A percentile compares a stretch with the other conserved stretches of the same genome.
Conservation (phyloP, 169 alveolate species). For the Eimeria praecox region DNA sequence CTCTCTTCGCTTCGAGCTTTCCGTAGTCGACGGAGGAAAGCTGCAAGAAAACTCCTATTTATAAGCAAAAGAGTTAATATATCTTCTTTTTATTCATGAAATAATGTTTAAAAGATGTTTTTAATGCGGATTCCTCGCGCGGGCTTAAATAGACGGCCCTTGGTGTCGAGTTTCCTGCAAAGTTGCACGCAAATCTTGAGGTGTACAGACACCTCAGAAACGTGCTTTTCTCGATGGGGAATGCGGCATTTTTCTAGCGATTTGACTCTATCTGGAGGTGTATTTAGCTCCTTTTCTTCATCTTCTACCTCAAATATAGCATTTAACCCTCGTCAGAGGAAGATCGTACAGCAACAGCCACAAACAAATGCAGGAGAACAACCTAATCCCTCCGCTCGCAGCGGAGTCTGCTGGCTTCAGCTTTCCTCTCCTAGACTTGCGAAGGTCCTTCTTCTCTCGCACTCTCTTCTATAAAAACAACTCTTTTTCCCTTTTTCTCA, state of each 20-base stretch:
- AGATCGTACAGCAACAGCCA: background rate
- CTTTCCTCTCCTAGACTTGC: background rate
- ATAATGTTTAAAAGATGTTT: background rate
- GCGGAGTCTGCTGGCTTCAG: background rate
- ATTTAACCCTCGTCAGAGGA: background rate
- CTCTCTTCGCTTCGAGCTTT: background rate
- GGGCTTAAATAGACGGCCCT: background rate
- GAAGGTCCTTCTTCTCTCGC: background rate
- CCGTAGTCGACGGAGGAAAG: background rate
- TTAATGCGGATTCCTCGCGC: background rate
- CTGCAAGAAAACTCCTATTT: background rate
- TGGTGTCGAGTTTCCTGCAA: background rate
- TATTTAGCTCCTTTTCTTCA: background rate
- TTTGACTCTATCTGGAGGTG: background rate
- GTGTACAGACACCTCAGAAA: slow-evolving; percentile 27
- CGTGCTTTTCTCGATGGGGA: background rate
- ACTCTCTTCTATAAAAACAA: background rate
- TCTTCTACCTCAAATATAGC: background rate
- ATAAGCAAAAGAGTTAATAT: background rate
- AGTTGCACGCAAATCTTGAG: background rate
- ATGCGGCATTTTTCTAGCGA: background rate
- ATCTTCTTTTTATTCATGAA: background rate
- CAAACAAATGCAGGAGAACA: background rate
- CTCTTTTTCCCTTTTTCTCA: too few species aligned
- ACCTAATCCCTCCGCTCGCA: background rate